Base-by-base conservation (phyloP, 768 basidiomycete genomes). In the Leccinum barrowsii region DNA sequence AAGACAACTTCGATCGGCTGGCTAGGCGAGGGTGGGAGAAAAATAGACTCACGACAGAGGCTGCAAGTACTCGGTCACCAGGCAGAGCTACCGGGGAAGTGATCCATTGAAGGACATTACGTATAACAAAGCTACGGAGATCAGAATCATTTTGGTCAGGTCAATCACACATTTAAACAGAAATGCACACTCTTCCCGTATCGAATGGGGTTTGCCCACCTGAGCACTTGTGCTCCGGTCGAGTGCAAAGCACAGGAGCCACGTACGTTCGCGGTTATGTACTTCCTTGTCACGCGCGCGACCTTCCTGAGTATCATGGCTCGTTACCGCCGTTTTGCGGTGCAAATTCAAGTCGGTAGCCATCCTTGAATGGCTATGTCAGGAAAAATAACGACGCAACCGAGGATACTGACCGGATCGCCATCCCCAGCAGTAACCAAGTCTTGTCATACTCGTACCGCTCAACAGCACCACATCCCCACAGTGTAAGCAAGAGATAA, bases 391-490 rank as follows among this genome's bases (percentile, higher is more conserved):
- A 40, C 19, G 17, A 13, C 26, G 11, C 5, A 11, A 42, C 34
- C 53, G 12, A 50, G 40, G 22, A 24, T 30, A 48, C 84, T 52
- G 59, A 86, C 87, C 90, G 80, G 62, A 89, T 90, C 6, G 82
- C 88, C 88, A 94, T 92, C 34, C 94, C 94, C 24, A 98, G 75
- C 15, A 91, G 76, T 63, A 93, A 70, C 92, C 94, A 98, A 0
- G 95, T 98, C 65, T 89, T 86, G 73, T 99, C 96, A 65, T 96
- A 93, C 70, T 99, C 96, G 67, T 93, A 99, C 7, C 94, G 84
- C 72, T 98, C 94, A 21, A 94, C 94, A 4, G 95, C 94, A 21
- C 94, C 94, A 64, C 92, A 88, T 6, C 94, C 93, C 89, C 92
- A 98, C 13, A 93, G 74, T 2, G 89, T 80, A 54, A 98, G 85